Conservation (phyloP, 768 basidiomycete genomes). For the Naematelia encephala region DNA sequence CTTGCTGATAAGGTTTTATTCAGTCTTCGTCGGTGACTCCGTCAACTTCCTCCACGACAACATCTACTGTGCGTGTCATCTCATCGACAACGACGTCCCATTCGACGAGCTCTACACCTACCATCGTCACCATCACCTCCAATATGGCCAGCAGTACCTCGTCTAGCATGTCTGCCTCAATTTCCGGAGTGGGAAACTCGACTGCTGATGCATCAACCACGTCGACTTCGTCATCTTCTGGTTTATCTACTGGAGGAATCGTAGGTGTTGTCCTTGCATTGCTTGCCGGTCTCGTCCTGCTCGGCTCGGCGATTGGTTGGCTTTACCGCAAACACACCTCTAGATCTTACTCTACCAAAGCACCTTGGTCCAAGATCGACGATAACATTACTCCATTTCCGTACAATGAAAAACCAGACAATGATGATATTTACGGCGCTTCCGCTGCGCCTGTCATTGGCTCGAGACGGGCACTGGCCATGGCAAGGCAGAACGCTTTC, state of each 20-base stretch:
- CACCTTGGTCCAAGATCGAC: slow-evolving; percentile 40
- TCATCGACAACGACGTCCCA: slow-evolving; percentile 6
- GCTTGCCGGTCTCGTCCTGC: slow-evolving; percentile 29
- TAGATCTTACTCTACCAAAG: slow-evolving; percentile 23
- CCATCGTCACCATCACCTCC: slow-evolving; percentile 17
- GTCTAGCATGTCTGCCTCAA: slow-evolving; percentile 9
- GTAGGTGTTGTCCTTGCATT: slow-evolving; percentile 36
- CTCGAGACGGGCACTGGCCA: slow-evolving; percentile 35
- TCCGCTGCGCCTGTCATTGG: slow-evolving; percentile 41
- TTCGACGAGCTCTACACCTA: slow-evolving; percentile 16
- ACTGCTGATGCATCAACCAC: slow-evolving; percentile 10
- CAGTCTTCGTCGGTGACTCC: no score
- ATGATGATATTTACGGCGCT: slow-evolving; percentile 34
- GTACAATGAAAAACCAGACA: slow-evolving; percentile 15
- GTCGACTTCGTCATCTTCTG: slow-evolving; percentile 5
- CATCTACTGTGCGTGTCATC: neutral
- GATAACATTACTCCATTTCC: slow-evolving; percentile 40
- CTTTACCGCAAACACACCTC: slow-evolving; percentile 38
- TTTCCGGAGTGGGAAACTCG: slow-evolving; percentile 2
- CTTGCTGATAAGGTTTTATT: no score
- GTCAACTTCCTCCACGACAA: neutral
- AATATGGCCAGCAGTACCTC: slow-evolving; percentile 11
- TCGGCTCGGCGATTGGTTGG: slow-evolving; percentile 35
- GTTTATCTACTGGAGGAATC: slow-evolving; percentile 35
- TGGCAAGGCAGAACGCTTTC: slow-evolving; percentile 30